Evolutionary conservation across 805 yeast species (phyloP), one percentile per base, ranked within the genome.

Genomic region (Wickerhamomyces bovis): DNA sequence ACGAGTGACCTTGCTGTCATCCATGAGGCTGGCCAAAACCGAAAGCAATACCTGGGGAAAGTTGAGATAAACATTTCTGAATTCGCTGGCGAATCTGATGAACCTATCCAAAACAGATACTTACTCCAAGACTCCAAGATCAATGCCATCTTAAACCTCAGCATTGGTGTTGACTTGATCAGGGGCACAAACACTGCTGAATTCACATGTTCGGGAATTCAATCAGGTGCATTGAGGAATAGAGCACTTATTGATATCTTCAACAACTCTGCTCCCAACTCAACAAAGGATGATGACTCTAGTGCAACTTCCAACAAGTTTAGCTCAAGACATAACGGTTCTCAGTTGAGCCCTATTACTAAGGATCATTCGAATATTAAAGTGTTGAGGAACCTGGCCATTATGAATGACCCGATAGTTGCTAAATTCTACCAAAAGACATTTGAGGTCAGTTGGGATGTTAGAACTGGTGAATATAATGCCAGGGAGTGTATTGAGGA

Each of bases 401-500:
- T 61, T 3, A 47, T 40, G 5, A 48, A 76, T 42, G 79, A 76
- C 51, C 83, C 83, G 0, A 63, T 76, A 3, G 71, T 78, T 5
- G 69, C 73, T 28, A 71, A 66, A 36, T 62, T 80, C 7, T 78
- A 78, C 53, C 73, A 75, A 46, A 75, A 71, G 51, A 73, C 82
- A 1, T 70, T 81, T 50, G 81, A 81, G 49, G 63, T 76, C 30
- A 72, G 81, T 0, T 82, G 88, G 89, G 86, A 80, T 51, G 62
- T 67, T 25, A 61, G 76, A 40, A 75, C 77, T 6, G 73, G 76
- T 46, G 78, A 85, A 67, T 70, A 72, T 61, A 70, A 81, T 12
- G 92, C 96, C 0, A 74, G 75, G 43, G 86, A 82, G 48, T 78
- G 90, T 51, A 73, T 89, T 11, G 80, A 80, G 28, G 95, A 88